Evolutionary conservation across 176 grass and related monocot genomes (phyloP).

Genomic region (Miscanthus lutarioriparius): DNA sequence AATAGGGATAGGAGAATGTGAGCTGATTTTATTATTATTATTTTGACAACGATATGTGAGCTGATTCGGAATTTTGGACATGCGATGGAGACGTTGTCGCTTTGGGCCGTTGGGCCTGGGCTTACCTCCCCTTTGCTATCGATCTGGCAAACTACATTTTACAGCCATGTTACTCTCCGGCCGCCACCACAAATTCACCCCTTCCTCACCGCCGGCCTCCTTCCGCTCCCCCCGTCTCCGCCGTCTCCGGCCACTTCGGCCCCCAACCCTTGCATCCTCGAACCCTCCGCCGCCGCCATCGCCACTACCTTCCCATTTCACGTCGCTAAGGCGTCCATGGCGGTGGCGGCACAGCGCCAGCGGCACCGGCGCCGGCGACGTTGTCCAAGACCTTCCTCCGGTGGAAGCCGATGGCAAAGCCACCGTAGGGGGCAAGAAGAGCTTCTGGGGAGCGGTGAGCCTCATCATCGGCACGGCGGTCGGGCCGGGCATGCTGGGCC

Average conservation of each 20-base stretch:
- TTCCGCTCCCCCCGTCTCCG: background rate
- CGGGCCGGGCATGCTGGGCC: conserved; percentile 78
- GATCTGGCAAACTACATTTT: too few species aligned
- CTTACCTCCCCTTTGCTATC: too few species aligned
- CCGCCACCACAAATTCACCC: conserved; percentile 11
- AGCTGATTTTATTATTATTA: too few species aligned
- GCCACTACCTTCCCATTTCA: background rate
- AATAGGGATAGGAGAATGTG: too few species aligned
- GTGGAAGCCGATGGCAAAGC: background rate
- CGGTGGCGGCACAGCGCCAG: conserved; percentile 9
- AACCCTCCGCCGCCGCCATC: background rate
- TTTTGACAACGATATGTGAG: too few species aligned
- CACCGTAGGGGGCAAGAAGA: conserved; percentile 33
- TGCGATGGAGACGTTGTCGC: too few species aligned
- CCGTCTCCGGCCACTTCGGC: background rate
- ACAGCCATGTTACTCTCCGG: conserved; percentile 25
- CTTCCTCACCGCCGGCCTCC: background rate
- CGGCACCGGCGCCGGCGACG: background rate
- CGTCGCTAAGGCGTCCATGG: conserved; percentile 39
- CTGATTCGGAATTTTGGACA: too few species aligned
- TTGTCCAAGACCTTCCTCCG: background rate
- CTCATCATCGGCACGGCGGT: conserved; percentile 79
- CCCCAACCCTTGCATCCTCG: background rate
- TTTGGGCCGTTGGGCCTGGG: too few species aligned
- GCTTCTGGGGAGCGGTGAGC: conserved; percentile 60